These are phyloP conservation scores for Zalaria sp. DNA, from an alignment of 2,329 filamentous ascomycete genomes.

Conservation along the genomic window DNA sequence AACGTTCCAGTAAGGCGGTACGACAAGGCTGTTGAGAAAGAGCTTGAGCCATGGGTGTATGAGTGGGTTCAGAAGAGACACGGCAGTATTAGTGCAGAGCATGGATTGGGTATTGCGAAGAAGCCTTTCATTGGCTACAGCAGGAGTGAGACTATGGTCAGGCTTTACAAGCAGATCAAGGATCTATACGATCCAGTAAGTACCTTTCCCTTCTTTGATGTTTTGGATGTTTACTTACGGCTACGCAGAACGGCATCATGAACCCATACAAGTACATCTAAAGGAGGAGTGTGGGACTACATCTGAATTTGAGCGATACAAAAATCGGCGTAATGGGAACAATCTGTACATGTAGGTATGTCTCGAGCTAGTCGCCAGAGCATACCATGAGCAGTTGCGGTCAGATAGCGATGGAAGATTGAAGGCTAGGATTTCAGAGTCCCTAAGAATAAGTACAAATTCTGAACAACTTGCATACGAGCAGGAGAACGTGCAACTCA, in stretches of 20 bases:
- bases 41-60: conserved; percentile 88
- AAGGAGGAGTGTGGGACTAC: background rate
- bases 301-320: no score
- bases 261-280: conserved; percentile 95
- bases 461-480: no score
- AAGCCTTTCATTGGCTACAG: conserved; percentile 93
- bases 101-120: conserved; percentile 87
- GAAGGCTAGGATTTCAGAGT: no score
- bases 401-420: no score
- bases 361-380: no score
- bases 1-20: conserved; percentile 76
- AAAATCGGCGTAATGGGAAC: no score
- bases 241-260: conserved; percentile 79
- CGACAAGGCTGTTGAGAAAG: conserved; percentile 73
- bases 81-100: conserved; percentile 93
- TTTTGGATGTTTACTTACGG: conserved; percentile 8
- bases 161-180: conserved; percentile 92
- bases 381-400: no score
- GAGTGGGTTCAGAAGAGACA: conserved; percentile 85
- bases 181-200: conserved; percentile 84
- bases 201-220: conserved; percentile 9
- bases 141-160: conserved; percentile 72
- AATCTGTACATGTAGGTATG: no score
- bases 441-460: no score
- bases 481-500: no score